These are phyloP conservation scores for Fusarium virguliforme DNA, from an alignment of 2,329 filamentous ascomycete genomes.

Conservation along the genomic window DNA sequence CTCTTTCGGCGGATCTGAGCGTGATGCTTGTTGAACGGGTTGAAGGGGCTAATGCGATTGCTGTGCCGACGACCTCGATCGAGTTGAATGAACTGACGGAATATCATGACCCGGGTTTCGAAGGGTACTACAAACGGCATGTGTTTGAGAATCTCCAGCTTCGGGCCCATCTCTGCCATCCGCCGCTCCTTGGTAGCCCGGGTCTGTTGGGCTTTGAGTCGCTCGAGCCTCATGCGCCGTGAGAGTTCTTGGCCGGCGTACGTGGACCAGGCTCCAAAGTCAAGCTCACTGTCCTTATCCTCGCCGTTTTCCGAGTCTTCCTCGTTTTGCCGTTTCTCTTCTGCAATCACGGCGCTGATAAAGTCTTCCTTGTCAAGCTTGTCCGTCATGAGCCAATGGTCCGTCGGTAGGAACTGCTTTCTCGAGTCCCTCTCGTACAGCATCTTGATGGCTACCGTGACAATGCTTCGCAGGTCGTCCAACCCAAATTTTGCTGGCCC, in stretches of 20 bases:
- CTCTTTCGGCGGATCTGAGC: conserved; percentile 84
- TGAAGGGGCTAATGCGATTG: conserved; percentile 22
- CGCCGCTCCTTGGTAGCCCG: conserved; percentile 79
- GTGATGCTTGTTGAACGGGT: conserved; percentile 73
- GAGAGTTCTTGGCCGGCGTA: conserved; percentile 72
- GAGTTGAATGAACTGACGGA: conserved; percentile 89
- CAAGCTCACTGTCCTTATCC: conserved; percentile 55
- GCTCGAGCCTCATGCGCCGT: conserved; percentile 76
- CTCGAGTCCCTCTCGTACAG: conserved; percentile 95
- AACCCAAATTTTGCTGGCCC: conserved; percentile 70
- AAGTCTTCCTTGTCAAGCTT: conserved; percentile 93
- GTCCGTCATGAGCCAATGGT: conserved; percentile 94
- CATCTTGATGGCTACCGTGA: conserved; percentile 86
- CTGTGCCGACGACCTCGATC: conserved; percentile 65
- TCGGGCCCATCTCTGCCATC: conserved; percentile 85
- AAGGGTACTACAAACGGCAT: conserved; percentile 99
- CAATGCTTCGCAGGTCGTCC: conserved; percentile 83
- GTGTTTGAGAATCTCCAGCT: conserved; percentile 91
- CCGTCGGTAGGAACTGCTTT: conserved; percentile 83
- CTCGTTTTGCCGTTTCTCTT: conserved; percentile 85
- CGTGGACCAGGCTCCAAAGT: conserved; percentile 53
- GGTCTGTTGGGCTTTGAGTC: conserved; percentile 74
- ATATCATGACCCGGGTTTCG: conserved; percentile 90
- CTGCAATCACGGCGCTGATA: conserved; percentile 86
- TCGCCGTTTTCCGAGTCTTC: conserved; percentile 58